These are phyloP conservation scores for Opeltia flavorubescens DNA, from an alignment of 495 filamentous ascomycete genomes.

Conservation along the genomic window DNA sequence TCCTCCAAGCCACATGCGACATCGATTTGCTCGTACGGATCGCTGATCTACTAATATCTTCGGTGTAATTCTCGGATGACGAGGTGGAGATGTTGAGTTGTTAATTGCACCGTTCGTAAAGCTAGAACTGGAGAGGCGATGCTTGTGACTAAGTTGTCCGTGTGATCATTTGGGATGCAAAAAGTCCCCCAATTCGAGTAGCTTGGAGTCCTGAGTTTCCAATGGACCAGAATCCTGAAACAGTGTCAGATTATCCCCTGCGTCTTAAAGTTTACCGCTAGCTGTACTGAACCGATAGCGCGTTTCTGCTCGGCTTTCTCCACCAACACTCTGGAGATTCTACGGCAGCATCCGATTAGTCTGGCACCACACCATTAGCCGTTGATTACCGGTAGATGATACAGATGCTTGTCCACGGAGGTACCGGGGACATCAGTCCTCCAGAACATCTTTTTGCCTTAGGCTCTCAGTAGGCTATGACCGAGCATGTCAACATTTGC, in stretches of 20 bases:
- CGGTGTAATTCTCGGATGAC: too few species aligned
- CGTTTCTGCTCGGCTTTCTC: neutral
- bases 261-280: neutral
- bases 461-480: neutral
- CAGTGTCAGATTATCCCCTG: neutral
- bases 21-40: neutral
- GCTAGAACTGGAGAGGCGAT: too few species aligned
- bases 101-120: too few species aligned
- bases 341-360: constrained; percentile 1
- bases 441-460: neutral
- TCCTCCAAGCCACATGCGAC: neutral
- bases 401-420: neutral
- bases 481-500: neutral
- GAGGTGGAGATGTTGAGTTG: too few species aligned
- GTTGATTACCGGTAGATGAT: neutral
- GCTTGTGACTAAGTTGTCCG: too few species aligned
- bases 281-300: neutral
- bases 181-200: neutral
- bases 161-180: too few species aligned
- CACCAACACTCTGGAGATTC: neutral
- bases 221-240: neutral
- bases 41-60: too few species aligned
- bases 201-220: neutral
- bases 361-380: neutral
- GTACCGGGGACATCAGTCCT: too few species aligned